Evolutionary conservation across 495 filamentous ascomycete species (phyloP).

Genomic region (Podospora appendiculata): DNA sequence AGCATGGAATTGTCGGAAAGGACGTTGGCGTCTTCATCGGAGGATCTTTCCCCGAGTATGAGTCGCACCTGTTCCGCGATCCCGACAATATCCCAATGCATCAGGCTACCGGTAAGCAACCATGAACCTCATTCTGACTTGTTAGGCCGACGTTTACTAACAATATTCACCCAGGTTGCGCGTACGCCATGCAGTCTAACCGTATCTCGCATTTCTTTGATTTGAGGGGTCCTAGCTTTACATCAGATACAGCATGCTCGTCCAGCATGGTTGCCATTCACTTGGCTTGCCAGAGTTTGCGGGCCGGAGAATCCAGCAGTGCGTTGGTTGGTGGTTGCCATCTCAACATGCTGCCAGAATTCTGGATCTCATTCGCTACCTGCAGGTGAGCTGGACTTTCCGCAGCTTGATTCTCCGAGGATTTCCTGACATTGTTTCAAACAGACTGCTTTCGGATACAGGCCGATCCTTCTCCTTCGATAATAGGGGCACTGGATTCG

Average conservation of each 20-base stretch:
- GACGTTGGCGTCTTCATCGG: slow-evolving; percentile 80
- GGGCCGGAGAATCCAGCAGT: slow-evolving; percentile 41
- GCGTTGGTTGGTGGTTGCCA: slow-evolving; percentile 53
- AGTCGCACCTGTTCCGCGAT: slow-evolving; percentile 71
- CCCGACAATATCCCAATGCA: slow-evolving; percentile 53
- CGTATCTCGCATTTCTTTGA: slow-evolving; percentile 57
- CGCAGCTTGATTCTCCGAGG: slow-evolving; percentile 41
- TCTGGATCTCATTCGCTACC: slow-evolving; percentile 43
- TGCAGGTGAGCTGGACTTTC: slow-evolving; percentile 13
- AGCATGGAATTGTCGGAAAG: slow-evolving; percentile 64
- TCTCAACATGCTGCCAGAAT: slow-evolving; percentile 50
- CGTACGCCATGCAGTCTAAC: slow-evolving; percentile 49
- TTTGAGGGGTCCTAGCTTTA: slow-evolving; percentile 55
- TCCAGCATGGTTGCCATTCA: slow-evolving; percentile 60
- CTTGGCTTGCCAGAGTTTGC: slow-evolving; percentile 72
- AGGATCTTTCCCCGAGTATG: slow-evolving; percentile 78
- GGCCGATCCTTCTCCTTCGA: slow-evolving; percentile 55
- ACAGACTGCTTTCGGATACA: slow-evolving; percentile 58
- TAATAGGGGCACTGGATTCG: slow-evolving; percentile 55
- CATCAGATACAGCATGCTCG: slow-evolving; percentile 83
- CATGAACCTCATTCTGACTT: not conserved
- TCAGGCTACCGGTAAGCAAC: slow-evolving; percentile 33
- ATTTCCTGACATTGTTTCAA: slow-evolving; percentile 12
- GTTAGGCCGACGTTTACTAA: not conserved
- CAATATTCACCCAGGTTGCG: slow-evolving; percentile 28